Percentiles rank a stretch among this genome's conserved stretches.
phyloP scores from a whole-genome alignment of 2,329 filamentous ascomycete species.

The Scleromitrula shiraiana region DNA sequence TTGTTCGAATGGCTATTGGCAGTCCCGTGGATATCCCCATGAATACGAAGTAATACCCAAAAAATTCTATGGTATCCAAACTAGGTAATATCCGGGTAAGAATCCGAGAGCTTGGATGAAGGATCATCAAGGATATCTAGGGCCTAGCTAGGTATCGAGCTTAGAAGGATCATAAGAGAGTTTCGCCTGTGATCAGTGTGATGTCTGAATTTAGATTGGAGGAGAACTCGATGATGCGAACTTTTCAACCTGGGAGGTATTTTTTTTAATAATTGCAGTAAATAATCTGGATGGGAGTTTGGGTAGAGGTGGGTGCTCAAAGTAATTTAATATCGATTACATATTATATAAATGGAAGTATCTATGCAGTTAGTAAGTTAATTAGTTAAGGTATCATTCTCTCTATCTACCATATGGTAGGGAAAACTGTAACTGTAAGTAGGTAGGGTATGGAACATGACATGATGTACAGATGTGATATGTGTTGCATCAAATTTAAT shows the following conservation, averaged over 20 bases:
- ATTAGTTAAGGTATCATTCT: too few species aligned
- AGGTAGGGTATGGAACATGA: background rate
- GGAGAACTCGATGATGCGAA: too few species aligned
- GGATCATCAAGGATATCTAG: slow-evolving; percentile 6
- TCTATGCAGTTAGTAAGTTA: too few species aligned
- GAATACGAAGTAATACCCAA: slow-evolving; percentile 1
- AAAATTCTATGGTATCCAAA: background rate
- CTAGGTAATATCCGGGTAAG: background rate
- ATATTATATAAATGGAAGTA: too few species aligned
- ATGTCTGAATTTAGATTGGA: slow-evolving; percentile 6
- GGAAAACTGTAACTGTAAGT: too few species aligned
- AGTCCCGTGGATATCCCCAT: too few species aligned
- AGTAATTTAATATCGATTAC: too few species aligned
- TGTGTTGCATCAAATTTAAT: slow-evolving; percentile 6
- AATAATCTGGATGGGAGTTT: too few species aligned
- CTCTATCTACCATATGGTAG: too few species aligned
- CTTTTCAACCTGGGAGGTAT: too few species aligned
- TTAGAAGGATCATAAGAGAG: slow-evolving; percentile 1
- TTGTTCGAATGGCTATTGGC: background rate
- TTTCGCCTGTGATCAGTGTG: slow-evolving; percentile 8
- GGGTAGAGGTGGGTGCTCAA: too few species aligned
- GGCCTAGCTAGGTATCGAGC: slow-evolving; percentile 1
- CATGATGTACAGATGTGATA: slow-evolving; percentile 2
- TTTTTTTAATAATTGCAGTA: too few species aligned
- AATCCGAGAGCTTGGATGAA: slow-evolving; percentile 11